A percentile compares a stretch with the other conserved stretches of the same genome.
Evolutionary conservation across 208 protist species (phyloP).

Genomic region (Lotmaria passim): DNA sequence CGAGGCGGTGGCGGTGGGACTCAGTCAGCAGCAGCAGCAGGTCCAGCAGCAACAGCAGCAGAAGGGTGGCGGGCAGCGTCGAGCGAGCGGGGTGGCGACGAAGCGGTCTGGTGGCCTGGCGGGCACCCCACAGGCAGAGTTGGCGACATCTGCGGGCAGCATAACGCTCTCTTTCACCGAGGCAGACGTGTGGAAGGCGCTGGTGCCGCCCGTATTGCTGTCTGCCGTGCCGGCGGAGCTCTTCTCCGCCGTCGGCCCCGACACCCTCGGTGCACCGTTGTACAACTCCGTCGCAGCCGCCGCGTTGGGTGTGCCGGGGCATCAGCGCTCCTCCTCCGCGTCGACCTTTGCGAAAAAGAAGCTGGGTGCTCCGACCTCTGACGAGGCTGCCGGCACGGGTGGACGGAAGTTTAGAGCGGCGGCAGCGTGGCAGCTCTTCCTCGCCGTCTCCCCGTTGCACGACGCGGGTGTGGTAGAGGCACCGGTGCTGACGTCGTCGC

Average conservation of each 20-base stretch:
- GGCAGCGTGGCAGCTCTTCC: constrained; percentile 40
- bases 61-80: not conserved
- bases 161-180: constrained; percentile 33
- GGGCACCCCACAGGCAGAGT: not conserved
- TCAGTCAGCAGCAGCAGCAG: constrained; percentile 29
- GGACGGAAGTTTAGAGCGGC: constrained; percentile 1
- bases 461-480: constrained; percentile 30
- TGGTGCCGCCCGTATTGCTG: constrained; percentile 80
- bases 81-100: not conserved
- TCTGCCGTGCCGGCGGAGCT: constrained; percentile 43
- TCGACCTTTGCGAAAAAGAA: constrained; percentile 8
- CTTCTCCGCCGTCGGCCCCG: constrained; percentile 39
- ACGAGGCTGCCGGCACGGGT: not conserved
- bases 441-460: constrained; percentile 66
- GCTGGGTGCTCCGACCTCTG: not conserved
- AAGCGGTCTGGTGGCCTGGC: constrained; percentile 7
- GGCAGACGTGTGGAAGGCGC: constrained; percentile 50
- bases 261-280: constrained; percentile 61
- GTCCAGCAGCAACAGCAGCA: constrained; percentile 32
- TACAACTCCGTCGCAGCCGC: constrained; percentile 77
- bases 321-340: constrained; percentile 6
- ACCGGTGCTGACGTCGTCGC: constrained; percentile 1
- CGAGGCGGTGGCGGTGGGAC: constrained; percentile 26
- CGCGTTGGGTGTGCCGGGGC: constrained; percentile 1
- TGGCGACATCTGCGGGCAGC: not conserved